Evolutionary conservation across 176 grass and related monocot genomes (phyloP).

Genomic region (Eragrostis curvula): DNA sequence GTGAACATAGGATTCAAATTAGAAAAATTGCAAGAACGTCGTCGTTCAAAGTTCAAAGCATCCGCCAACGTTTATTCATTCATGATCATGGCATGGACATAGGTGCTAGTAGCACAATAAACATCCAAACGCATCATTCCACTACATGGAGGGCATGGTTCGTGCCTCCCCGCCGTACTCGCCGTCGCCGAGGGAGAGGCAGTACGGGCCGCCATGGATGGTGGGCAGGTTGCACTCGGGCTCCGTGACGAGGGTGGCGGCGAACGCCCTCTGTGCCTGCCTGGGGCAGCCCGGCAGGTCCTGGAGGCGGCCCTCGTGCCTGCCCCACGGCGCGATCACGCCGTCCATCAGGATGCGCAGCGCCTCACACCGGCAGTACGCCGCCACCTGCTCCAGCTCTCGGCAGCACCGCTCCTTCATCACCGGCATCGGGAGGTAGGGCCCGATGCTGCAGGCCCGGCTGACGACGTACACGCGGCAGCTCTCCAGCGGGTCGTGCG

Average conservation of each 20-base stretch:
- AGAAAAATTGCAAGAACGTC: too few relatives aligned
- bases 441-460: neutral
- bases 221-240: neutral
- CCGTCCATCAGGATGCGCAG: conserved; percentile 9
- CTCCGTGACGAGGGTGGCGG: neutral
- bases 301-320: neutral
- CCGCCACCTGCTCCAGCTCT: neutral
- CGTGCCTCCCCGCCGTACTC: neutral
- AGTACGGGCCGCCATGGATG: conserved; percentile 21
- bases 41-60: too few relatives aligned
- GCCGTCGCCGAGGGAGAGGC: neutral
- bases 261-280: neutral
- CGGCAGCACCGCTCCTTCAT: conserved; percentile 15
- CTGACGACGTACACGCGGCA: conserved; percentile 21
- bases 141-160: neutral
- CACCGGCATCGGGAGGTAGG: neutral
- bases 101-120: too few relatives aligned
- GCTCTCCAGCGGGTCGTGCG: neutral
- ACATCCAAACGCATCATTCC: neutral
- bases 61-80: too few relatives aligned
- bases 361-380: conserved; percentile 2
- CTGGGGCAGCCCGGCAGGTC: conserved; percentile 1
- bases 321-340: neutral
- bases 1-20: too few relatives aligned
- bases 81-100: too few relatives aligned